These are phyloP conservation scores for Rosa persica DNA, from an alignment of 306 rosid species.

Conservation along the genomic window DNA sequence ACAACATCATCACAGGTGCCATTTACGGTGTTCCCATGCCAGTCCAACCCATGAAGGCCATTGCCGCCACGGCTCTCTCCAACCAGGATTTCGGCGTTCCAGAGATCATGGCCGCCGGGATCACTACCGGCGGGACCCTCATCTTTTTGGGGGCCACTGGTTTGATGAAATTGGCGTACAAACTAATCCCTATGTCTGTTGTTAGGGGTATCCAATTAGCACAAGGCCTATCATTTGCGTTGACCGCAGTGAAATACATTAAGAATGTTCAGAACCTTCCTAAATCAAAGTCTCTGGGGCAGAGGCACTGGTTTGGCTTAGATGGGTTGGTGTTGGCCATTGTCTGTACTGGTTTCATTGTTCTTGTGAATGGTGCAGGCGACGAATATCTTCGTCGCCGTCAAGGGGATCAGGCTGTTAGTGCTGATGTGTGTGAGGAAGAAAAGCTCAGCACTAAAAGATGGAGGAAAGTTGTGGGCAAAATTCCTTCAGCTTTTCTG, in stretches of 20 bases:
- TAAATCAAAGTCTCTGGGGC: constrained; percentile 34
- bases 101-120: constrained; percentile 76
- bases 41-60: constrained; percentile 79
- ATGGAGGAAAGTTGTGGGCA: constrained; percentile 25
- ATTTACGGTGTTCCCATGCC: constrained; percentile 81
- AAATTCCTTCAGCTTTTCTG: constrained; percentile 62
- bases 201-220: constrained; percentile 73
- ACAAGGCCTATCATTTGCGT: constrained; percentile 67
- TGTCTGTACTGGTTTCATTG: constrained; percentile 46
- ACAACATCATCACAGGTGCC: constrained; percentile 64
- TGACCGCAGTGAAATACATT: constrained; percentile 58
- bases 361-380: constrained; percentile 56
- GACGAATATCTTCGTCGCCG: constrained; percentile 11
- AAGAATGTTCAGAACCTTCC: constrained; percentile 49
- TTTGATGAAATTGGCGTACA: constrained; percentile 55
- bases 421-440: neutral
- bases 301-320: constrained; percentile 54
- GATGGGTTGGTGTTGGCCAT: constrained; percentile 63
- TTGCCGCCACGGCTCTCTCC: constrained; percentile 60
- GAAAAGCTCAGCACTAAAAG: neutral
- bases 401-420: too few relatives aligned
- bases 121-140: constrained; percentile 48
- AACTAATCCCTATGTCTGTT: constrained; percentile 49
- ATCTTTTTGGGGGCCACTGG: constrained; percentile 51
- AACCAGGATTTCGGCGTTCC: constrained; percentile 50